These are phyloP conservation scores for Streptanthus diversifolius DNA, from an alignment of 345 rosid genomes.

Conservation along the genomic window DNA sequence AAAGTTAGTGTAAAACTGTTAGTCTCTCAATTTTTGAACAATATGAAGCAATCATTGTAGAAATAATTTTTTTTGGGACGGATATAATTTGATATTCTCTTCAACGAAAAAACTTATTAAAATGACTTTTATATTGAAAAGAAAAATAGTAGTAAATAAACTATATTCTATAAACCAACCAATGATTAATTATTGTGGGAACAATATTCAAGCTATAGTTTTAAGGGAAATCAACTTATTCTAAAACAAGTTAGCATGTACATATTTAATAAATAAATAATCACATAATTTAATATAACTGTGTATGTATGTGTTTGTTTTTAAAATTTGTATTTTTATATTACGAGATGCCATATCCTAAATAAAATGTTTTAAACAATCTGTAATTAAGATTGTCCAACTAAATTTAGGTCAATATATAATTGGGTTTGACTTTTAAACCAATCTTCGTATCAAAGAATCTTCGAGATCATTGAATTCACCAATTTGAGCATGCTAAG, in stretches of 20 bases:
- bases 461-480: background rate
- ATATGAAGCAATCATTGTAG: background rate
- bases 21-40: background rate
- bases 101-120: background rate
- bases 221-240: too few relatives aligned
- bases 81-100: too few relatives aligned
- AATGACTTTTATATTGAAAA: background rate
- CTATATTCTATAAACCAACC: background rate
- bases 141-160: background rate
- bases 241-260: background rate
- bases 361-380: background rate
- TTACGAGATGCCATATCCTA: background rate
- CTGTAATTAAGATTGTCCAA: background rate
- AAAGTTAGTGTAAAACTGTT: background rate
- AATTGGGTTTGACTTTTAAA: background rate
- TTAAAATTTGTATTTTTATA: background rate
- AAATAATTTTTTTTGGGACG: too few relatives aligned
- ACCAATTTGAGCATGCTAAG: conserved; percentile 8
- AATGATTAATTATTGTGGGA: background rate
- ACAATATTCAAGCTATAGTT: background rate
- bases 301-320: background rate
- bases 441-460: background rate
- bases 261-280: background rate
- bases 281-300: background rate
- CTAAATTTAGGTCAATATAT: background rate